Evolutionary conservation across 345 rosid species (phyloP).

Genomic region (Clarkia xantiana): DNA sequence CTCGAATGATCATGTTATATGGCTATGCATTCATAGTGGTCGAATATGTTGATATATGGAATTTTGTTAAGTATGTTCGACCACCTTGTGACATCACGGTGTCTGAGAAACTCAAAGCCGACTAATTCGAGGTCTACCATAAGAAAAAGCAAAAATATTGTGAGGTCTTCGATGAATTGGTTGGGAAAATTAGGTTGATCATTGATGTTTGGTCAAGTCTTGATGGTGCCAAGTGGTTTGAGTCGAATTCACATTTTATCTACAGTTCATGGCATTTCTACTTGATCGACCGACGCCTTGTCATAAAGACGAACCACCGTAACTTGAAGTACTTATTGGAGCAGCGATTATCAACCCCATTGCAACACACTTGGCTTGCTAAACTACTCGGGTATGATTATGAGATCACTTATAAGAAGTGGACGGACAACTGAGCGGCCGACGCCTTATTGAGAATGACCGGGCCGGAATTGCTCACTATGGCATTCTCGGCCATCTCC

Average conservation of each 20-base stretch:
- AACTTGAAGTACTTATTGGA: no score
- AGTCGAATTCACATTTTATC: slow-evolving; percentile 45
- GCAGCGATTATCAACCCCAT: no score
- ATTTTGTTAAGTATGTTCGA: slow-evolving; percentile 53
- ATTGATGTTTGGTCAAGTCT: slow-evolving; percentile 41
- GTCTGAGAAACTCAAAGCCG: slow-evolving; percentile 39
- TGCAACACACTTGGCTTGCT: no score
- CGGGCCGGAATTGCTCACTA: no score
- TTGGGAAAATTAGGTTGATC: slow-evolving; percentile 54
- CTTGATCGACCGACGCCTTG: no score
- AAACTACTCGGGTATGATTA: no score
- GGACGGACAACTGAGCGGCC: no score
- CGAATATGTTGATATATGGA: slow-evolving; percentile 56
- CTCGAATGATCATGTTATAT: slow-evolving; percentile 63
- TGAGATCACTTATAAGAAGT: no score
- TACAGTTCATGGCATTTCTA: slow-evolving; percentile 45
- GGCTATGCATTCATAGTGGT: slow-evolving; percentile 64
- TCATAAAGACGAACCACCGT: no score
- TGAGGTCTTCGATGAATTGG: slow-evolving; percentile 53
- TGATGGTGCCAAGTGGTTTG: slow-evolving; percentile 36
- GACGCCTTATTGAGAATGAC: no score
- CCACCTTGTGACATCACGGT: slow-evolving; percentile 53
- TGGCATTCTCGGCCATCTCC: no score
- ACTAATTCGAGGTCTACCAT: slow-evolving; percentile 55
- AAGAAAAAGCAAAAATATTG: slow-evolving; percentile 55